Conservation (phyloP, 148 eudicot species). For the Nyssa sinensis region DNA sequence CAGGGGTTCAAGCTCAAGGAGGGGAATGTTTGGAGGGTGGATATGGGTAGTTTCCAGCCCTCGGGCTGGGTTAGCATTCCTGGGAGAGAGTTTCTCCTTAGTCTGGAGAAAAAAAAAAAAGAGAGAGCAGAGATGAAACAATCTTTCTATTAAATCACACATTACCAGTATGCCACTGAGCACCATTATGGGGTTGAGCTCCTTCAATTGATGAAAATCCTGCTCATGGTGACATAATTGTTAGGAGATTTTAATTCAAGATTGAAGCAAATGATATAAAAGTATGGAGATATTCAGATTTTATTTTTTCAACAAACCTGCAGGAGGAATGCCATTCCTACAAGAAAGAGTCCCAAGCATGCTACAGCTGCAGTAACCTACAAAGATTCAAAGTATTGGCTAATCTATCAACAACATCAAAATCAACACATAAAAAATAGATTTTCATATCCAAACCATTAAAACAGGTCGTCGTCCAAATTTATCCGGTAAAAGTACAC, state of each 20-base stretch:
- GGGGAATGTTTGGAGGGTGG: too few relatives aligned
- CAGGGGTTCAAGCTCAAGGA: too few relatives aligned
- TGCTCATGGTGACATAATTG: background rate
- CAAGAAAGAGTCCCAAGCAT: background rate
- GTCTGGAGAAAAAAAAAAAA: too few relatives aligned
- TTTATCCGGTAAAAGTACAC: background rate
- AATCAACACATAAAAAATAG: too few relatives aligned
- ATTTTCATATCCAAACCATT: background rate
- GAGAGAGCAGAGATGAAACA: too few relatives aligned
- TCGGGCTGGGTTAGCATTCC: too few relatives aligned
- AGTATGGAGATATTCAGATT: too few relatives aligned
- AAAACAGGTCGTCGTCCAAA: background rate
- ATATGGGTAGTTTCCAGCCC: too few relatives aligned
- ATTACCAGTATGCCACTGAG: background rate
- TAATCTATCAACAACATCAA: background rate
- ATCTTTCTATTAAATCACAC: too few relatives aligned
- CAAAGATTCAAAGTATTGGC: background rate
- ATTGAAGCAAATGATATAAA: too few relatives aligned
- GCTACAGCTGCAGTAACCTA: background rate
- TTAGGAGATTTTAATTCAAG: background rate
- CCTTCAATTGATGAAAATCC: background rate
- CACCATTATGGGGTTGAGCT: background rate
- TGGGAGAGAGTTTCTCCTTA: too few relatives aligned
- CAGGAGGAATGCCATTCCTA: background rate
- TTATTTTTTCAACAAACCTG: background rate